A percentile compares a stretch with the other conserved stretches of the same genome.
Evolutionary conservation across 257 asterid genomes (phyloP).

Genomic region (Anisodus acutangulus): DNA sequence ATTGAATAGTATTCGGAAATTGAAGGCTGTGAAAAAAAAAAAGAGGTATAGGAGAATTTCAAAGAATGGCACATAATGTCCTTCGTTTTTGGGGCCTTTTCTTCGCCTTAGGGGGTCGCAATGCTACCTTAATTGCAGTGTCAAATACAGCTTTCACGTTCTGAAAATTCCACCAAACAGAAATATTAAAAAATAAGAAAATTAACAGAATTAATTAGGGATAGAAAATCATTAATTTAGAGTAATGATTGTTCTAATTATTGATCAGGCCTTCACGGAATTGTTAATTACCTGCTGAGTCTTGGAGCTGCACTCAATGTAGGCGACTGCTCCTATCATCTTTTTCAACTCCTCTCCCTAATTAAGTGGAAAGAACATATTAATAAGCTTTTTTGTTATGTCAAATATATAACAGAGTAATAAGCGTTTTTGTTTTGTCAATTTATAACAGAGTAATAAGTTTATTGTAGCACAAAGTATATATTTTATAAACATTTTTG

Average conservation of each 20-base stretch:
- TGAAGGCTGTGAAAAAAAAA: conserved; percentile 19
- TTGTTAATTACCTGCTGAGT: conserved; percentile 73
- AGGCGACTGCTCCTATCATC: conserved; percentile 83
- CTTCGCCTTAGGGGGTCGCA: conserved; percentile 80
- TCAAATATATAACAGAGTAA: too few species aligned
- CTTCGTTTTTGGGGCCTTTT: conserved; percentile 57
- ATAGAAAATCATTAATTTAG: neutral
- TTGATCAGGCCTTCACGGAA: neutral
- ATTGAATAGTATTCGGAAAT: conserved; percentile 4
- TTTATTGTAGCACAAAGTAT: too few species aligned
- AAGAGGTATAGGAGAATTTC: conserved; percentile 8
- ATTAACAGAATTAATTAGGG: neutral
- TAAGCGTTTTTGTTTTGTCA: too few species aligned
- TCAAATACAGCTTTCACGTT: conserved; percentile 82
- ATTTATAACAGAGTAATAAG: too few species aligned
- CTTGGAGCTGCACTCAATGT: conserved; percentile 86
- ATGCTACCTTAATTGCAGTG: conserved; percentile 76
- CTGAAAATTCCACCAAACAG: conserved; percentile 45
- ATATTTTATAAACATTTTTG: too few species aligned
- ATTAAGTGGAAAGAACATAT: neutral
- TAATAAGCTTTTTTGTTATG: too few species aligned
- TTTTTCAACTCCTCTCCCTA: conserved; percentile 88
- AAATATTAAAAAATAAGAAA: neutral
- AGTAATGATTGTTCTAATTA: neutral
- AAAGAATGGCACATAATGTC: conserved; percentile 61